Evolutionary conservation across 208 protist genomes (phyloP).

Genomic region (Acanthamoeba healyi): DNA sequence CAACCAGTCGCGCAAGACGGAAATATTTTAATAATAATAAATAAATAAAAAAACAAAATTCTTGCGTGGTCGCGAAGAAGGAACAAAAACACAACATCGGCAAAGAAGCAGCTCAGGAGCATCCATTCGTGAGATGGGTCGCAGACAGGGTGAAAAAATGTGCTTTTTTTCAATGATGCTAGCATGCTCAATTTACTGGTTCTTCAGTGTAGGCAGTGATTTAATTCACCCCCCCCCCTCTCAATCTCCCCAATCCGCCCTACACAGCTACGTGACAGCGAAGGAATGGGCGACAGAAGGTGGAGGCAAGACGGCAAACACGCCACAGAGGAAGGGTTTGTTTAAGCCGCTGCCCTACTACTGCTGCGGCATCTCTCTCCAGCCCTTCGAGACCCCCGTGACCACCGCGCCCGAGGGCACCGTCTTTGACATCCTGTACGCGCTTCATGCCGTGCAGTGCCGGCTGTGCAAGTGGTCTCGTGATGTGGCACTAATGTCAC

Average conservation of each 20-base stretch:
- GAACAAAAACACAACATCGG: not conserved
- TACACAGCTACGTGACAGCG: slow-evolving; percentile 39
- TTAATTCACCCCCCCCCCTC: too few species aligned
- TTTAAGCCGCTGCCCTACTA: slow-evolving; percentile 69
- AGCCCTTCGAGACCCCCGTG: slow-evolving; percentile 69
- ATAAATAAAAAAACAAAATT: not conserved
- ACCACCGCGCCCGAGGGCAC: slow-evolving; percentile 55
- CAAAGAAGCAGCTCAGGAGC: not conserved
- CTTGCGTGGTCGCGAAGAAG: not conserved
- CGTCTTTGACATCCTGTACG: slow-evolving; percentile 73
- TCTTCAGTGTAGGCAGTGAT: not conserved
- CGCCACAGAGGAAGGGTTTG: not conserved
- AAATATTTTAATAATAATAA: not conserved
- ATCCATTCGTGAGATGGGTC: not conserved
- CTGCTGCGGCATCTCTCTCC: slow-evolving; percentile 55
- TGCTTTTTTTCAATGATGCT: not conserved
- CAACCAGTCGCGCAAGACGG: too few species aligned
- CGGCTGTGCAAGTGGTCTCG: not conserved
- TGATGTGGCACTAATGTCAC: slow-evolving; percentile 78
- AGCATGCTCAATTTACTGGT: not conserved
- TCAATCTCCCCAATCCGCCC: too few species aligned
- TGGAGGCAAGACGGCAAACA: slow-evolving; percentile 30
- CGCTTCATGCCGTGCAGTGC: not conserved
- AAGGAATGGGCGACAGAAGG: slow-evolving; percentile 63
- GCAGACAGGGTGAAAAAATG: slow-evolving; percentile 21